Conservation (phyloP, 2,329 filamentous ascomycete species). For the Diaporthe aspalathi region DNA sequence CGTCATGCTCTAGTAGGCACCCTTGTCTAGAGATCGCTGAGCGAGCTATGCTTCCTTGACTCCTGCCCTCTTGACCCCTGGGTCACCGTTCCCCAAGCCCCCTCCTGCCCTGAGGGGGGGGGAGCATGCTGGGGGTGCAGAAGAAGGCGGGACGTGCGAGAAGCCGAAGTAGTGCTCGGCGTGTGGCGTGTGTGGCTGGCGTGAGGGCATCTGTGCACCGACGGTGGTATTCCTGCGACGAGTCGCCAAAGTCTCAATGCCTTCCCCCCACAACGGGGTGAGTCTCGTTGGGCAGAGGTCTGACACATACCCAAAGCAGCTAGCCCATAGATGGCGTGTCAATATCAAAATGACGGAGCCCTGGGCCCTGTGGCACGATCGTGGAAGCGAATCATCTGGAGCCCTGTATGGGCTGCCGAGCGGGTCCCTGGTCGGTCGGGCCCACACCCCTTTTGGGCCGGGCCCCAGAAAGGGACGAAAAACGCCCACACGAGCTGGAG, state of each 20-base stretch:
- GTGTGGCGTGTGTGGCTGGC: conserved; percentile 23
- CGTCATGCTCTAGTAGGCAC: neutral
- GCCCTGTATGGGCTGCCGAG: conserved; percentile 30
- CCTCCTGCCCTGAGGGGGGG: neutral
- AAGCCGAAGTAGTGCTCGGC: conserved; percentile 7
- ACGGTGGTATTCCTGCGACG: conserved; percentile 3
- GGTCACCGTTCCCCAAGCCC: neutral
- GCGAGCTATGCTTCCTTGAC: neutral
- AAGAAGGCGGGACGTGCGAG: conserved; percentile 2
- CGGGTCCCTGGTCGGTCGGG: conserved; percentile 9
- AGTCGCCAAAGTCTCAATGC: conserved; percentile 1
- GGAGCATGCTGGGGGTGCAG: neutral
- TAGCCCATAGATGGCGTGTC: neutral
- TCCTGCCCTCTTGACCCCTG: neutral
- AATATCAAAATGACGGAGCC: conserved; percentile 25
- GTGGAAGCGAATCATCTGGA: conserved; percentile 38
- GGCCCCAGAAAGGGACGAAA: neutral
- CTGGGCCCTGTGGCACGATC: conserved; percentile 25
- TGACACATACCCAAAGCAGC: conserved; percentile 14
- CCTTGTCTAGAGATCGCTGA: conserved; percentile 3
- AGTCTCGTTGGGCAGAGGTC: neutral
- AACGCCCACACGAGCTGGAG: conserved; percentile 24
- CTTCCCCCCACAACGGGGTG: neutral
- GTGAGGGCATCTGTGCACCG: neutral
- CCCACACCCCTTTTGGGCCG: conserved; percentile 36